A percentile compares a stretch with the other conserved stretches of the same genome.
phyloP scores from a whole-genome alignment of 805 yeast species.

The Kazachstania africana region DNA sequence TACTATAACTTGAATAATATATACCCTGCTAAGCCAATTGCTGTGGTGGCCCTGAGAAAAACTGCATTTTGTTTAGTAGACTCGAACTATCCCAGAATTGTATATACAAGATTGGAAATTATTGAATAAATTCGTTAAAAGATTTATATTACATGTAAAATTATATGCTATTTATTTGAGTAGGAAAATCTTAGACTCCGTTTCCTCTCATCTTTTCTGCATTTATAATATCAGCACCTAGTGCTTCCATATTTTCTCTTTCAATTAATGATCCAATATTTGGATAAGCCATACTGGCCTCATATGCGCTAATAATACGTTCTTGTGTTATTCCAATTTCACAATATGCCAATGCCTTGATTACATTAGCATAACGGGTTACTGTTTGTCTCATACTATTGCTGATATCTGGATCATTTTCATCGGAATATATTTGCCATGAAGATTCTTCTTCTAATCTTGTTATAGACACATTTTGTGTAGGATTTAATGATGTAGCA shows the following conservation, averaged over 20 bases:
- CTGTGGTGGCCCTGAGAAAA: no score
- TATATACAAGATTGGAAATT: no score
- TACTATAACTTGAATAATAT: conserved; percentile 36
- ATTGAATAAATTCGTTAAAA: no score
- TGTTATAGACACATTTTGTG: conserved; percentile 54
- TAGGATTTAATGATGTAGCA: conserved; percentile 14
- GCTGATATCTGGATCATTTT: conserved; percentile 60
- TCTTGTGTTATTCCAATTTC: conserved; percentile 82
- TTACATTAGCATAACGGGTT: conserved; percentile 73
- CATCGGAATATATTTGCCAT: conserved; percentile 89
- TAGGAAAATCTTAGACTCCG: conserved; percentile 2
- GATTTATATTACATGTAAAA: no score
- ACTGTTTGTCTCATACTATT: conserved; percentile 56
- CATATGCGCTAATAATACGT: conserved; percentile 72
- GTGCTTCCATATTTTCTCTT: conserved; percentile 56
- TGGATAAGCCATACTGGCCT: conserved; percentile 72
- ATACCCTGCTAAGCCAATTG: conserved; percentile 31
- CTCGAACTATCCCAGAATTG: no score
- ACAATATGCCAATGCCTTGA: conserved; percentile 69
- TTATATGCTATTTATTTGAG: no score
- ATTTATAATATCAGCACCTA: conserved; percentile 63
- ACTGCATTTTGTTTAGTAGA: no score
- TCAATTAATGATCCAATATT: conserved; percentile 61
- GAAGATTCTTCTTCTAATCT: conserved; percentile 86
- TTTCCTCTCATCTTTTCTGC: conserved; percentile 67